A percentile compares a stretch with the other conserved stretches of the same genome.
Evolutionary conservation across 1,139 yeast genomes (phyloP).

Genomic region (Magnusiomyces magnusii): DNA sequence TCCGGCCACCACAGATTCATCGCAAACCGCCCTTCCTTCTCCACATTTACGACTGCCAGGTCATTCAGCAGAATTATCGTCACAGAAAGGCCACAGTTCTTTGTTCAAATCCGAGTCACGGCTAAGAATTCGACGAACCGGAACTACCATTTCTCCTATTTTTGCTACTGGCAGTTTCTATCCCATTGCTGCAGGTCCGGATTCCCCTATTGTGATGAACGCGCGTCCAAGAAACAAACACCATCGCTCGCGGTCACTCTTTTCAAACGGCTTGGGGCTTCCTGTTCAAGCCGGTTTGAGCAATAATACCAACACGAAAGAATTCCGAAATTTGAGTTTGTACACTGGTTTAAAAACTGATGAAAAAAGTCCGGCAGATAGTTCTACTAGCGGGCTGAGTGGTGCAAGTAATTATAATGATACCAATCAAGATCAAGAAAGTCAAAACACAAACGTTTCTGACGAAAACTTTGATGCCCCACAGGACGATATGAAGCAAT

Average conservation of each 20-base stretch:
- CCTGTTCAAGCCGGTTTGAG: background rate
- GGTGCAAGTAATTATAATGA: background rate
- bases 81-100: background rate
- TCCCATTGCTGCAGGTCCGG: background rate
- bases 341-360: background rate
- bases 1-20: background rate
- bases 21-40: background rate
- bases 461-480: too few relatives aligned
- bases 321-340: background rate
- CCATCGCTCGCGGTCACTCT: background rate
- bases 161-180: background rate
- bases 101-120: background rate
- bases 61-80: background rate
- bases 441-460: too few relatives aligned
- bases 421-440: too few relatives aligned
- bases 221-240: background rate
- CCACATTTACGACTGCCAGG: background rate
- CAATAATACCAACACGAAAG: background rate
- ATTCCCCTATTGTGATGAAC: background rate
- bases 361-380: background rate
- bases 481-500: too few relatives aligned
- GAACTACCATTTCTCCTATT: background rate
- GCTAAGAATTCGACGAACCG: background rate
- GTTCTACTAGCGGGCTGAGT: background rate
- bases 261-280: background rate